Base-by-base conservation (phyloP, 2,329 filamentous ascomycete genomes). In the Alternaria gaisen region DNA sequence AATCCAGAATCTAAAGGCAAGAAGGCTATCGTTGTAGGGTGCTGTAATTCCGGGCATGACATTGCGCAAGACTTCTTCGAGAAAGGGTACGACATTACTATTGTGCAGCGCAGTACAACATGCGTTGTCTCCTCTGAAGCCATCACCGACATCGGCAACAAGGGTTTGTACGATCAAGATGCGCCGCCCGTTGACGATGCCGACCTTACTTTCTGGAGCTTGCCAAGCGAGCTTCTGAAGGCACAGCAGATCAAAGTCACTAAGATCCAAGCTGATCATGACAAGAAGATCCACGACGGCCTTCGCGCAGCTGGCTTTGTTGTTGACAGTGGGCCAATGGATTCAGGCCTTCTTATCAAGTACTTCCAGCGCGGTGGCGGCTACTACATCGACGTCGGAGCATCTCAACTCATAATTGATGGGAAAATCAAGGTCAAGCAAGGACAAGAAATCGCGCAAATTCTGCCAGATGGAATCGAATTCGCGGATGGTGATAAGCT, bases 11-110 rank as follows among this genome's bases (percentile, higher is more conserved):
- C 66, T 10, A 72, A 72, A 20, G 80, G 80, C 28, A 83, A 83
- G 55, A 76, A 75, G 32, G 82, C 79, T 5, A 66, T 84, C 32
- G 79, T 85, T 1, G 72, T 85, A 16, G 83, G 83, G 26, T 80
- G 79, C 18, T 83, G 80, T 52, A 84, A 84, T 63, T 83, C 82
- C 0, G 82, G 79, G 50, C 82, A 84, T 69, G 82, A 84, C 65
- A 78, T 84, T 24, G 80, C 82, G 3, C 78, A 83, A 67, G 81
- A 84, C 67, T 83, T 83, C 76, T 74, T 78, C 38, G 75, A 80
- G 22, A 79, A 79, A 7, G 78, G 78, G 4, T 73, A 78, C 30
- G 77, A 80, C 14, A 70, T 81, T n/a, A 84, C 82, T 12, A 81
- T 84, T 65, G 68, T 84, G 0, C 83, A 84, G 62, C 78, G 83